Evolutionary conservation across 2,329 filamentous ascomycete species (phyloP).

Genomic region (Orbilia blumenaviensis): DNA sequence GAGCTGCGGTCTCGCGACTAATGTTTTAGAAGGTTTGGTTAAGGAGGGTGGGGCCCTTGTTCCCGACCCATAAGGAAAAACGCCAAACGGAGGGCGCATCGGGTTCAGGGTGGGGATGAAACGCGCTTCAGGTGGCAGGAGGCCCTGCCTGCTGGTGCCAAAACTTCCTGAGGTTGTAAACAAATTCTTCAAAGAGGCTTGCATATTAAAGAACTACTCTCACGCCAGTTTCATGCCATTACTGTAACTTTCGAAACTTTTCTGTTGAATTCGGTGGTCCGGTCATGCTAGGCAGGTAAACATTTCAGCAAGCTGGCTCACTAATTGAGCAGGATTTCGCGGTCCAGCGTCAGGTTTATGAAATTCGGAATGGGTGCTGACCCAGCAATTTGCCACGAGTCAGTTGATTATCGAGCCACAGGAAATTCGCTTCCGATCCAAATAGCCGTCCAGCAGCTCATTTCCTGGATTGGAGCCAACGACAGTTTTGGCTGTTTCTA

Average conservation of each 20-base stretch:
- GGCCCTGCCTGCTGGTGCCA: slow-evolving; percentile 22
- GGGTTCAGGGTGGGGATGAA: slow-evolving; percentile 52
- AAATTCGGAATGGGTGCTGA: slow-evolving; percentile 8
- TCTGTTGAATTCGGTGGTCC: slow-evolving; percentile 2
- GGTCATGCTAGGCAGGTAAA: slow-evolving; percentile 25
- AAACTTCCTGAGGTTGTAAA: slow-evolving; percentile 33
- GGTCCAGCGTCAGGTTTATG: slow-evolving; percentile 13
- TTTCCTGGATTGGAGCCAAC: slow-evolving; percentile 37
- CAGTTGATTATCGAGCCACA: slow-evolving; percentile 45
- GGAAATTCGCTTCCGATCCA: slow-evolving; percentile 35
- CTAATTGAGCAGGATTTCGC: slow-evolving; percentile 49
- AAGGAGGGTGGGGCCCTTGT: slow-evolving; percentile 19
- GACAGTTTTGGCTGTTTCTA: slow-evolving; percentile 49
- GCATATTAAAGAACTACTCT: slow-evolving; percentile 16
- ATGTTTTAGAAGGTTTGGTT: slow-evolving; percentile 33
- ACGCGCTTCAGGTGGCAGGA: slow-evolving; percentile 52
- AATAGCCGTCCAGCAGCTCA: slow-evolving; percentile 40
- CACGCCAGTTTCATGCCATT: slow-evolving; percentile 44
- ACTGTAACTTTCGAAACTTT: slow-evolving; percentile 29
- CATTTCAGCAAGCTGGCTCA: not conserved
- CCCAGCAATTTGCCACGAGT: slow-evolving; percentile 29
- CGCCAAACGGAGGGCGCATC: slow-evolving; percentile 43
- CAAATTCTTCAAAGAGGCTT: not conserved
- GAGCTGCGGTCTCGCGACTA: slow-evolving; percentile 28
- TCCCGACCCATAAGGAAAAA: slow-evolving; percentile 42